Percentiles rank a stretch among this genome's conserved stretches.
phyloP scores from a whole-genome alignment of 2,329 filamentous ascomycete genomes.

The Colletotrichum sp. region DNA sequence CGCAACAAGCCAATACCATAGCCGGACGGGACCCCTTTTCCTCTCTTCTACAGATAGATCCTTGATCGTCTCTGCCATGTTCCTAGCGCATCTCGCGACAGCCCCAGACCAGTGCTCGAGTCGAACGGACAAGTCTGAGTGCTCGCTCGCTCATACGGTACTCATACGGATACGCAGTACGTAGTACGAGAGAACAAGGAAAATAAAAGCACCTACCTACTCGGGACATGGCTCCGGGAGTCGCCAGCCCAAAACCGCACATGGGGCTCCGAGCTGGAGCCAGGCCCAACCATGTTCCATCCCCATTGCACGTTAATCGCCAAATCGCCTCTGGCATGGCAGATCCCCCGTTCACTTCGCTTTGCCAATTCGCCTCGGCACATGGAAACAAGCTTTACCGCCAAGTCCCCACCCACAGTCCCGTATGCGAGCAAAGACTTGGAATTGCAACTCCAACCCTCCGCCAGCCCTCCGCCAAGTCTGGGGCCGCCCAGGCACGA shows the following conservation, averaged over 20 bases:
- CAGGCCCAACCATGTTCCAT: not conserved
- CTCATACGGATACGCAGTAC: not conserved
- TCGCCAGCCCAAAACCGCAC: not conserved
- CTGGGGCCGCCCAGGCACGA: constrained; percentile 8
- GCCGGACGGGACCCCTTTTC: not conserved
- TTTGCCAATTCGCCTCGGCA: constrained; percentile 6
- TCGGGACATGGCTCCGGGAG: constrained; percentile 18
- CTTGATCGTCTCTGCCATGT: not conserved
- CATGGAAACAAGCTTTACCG: constrained; percentile 20
- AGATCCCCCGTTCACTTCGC: not conserved
- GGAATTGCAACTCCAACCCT: not conserved
- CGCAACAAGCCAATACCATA: not conserved
- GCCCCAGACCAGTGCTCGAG: not conserved
- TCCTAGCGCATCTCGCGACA: not conserved
- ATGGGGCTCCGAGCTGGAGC: constrained; percentile 1
- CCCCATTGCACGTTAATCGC: not conserved
- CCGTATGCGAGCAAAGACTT: constrained; percentile 2
- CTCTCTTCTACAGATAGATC: not conserved
- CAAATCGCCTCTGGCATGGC: not conserved
- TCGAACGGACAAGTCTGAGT: not conserved
- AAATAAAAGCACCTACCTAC: constrained; percentile 18
- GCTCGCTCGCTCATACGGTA: not conserved
- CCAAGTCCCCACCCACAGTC: constrained; percentile 16
- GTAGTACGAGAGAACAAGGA: not conserved
- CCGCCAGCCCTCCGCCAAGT: constrained; percentile 3